Base-by-base conservation (phyloP, 2,329 filamentous ascomycete genomes). In the Talaromyces sp. region DNA sequence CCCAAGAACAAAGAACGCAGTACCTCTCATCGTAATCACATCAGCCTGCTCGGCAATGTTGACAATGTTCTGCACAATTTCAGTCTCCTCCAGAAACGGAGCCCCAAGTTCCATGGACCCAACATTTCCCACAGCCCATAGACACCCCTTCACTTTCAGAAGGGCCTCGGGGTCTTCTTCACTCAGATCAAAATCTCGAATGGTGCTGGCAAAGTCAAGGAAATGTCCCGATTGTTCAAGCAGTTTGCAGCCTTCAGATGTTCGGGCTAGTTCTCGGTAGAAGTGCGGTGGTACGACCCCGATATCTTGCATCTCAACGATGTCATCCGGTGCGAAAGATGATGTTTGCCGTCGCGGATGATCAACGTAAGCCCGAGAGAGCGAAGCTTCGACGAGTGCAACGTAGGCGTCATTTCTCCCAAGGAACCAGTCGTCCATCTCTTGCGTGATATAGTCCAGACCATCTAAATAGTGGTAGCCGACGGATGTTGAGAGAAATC, bases 401-500 rank as follows among this genome's bases (percentile, higher is more conserved):
- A 99, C 95, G 68, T 99, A 99, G n/a, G 88, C 89, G 74, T 99
- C 93, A 72, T 99, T 99, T 50, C 95, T 88, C 14, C 95, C 95
- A 18, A 99, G 82, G 72, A 98, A 99, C 95, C 95, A 99, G 77
- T 99, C 96, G 69, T 99, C 95, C 95, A 99, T 99, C 75, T 99
- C 96, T 73, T 96, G 95, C 65, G 93, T 97, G 75, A 99, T 99
- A 73, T 99, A 99, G 78, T 99, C 96, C 48, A 99, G 82, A 0
- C 93, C 95, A 72, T 98, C 92, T 5, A 99, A 83, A 75, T 99
- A 99, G 75, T 98, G 93, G 72, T 99, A 99, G 57, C 95, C 95
- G 63, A 97, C 93, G 2, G 93, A 97, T 0, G 93, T 98, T 0
- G 93, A 97, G 60, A 99, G 77, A 76, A 99, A 99, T 54, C 95